phyloP scores from a whole-genome alignment of 306 rosid genomes.

The Prunus armeniaca region DNA sequence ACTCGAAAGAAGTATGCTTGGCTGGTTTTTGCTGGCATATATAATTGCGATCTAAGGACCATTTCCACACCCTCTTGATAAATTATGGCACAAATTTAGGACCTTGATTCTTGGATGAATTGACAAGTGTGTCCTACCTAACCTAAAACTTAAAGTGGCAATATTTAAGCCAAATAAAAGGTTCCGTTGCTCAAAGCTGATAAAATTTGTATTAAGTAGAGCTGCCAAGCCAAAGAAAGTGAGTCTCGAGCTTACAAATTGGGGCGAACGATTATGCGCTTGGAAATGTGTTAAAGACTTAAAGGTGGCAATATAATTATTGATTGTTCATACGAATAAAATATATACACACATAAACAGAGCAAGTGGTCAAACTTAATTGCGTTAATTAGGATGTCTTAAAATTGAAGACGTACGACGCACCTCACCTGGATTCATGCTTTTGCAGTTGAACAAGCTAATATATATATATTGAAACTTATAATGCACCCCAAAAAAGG shows the following conservation, averaged over 20 bases:
- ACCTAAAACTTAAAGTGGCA: not conserved
- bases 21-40: constrained; percentile 56
- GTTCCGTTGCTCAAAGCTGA: not conserved
- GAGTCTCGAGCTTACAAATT: constrained; percentile 24
- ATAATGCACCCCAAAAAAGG: constrained; percentile 27
- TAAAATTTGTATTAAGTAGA: not conserved
- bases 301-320: constrained; percentile 17
- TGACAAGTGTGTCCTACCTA: not conserved
- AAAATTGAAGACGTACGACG: constrained; percentile 35
- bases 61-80: constrained; percentile 26
- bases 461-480: not conserved
- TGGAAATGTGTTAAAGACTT: constrained; percentile 3
- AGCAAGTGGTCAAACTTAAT: constrained; percentile 36
- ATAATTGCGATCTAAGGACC: constrained; percentile 28
- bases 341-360: constrained; percentile 17
- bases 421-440: constrained; percentile 39
- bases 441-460: constrained; percentile 19
- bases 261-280: not conserved
- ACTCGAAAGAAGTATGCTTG: constrained; percentile 16
- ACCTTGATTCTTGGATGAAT: constrained; percentile 35
- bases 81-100: constrained; percentile 45
- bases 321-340: constrained; percentile 1
- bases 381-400: constrained; percentile 32
- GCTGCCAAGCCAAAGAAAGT: constrained; percentile 11
- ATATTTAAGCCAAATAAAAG: not conserved